Percentiles rank a stretch among this genome's conserved stretches.
phyloP scores from a whole-genome alignment of 2,329 filamentous ascomycete species.

The Magnaporthales sp. region DNA sequence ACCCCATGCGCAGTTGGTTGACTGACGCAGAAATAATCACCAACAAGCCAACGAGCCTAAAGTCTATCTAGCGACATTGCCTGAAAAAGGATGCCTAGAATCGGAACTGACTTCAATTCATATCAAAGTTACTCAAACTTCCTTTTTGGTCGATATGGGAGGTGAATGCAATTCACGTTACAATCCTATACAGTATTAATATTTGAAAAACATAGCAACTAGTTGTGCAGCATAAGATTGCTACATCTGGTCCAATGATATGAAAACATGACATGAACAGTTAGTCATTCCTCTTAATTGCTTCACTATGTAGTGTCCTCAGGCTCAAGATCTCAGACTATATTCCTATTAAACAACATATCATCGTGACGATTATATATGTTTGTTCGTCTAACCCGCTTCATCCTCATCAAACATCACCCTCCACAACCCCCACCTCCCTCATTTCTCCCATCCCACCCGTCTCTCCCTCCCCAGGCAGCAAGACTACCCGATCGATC shows the following conservation, averaged over 20 bases:
- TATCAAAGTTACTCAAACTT: too few relatives aligned
- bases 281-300: not conserved
- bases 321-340: not conserved
- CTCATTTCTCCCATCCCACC: slow-evolving; percentile 7
- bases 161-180: too few relatives aligned
- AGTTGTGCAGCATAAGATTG: not conserved
- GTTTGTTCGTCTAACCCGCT: not conserved
- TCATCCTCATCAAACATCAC: not conserved
- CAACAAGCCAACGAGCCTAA: too few relatives aligned
- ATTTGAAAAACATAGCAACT: not conserved
- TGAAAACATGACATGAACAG: too few relatives aligned
- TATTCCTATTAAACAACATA: not conserved
- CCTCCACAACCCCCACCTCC: too few relatives aligned
- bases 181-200: not conserved
- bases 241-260: not conserved
- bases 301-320: not conserved
- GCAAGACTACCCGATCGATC: slow-evolving; percentile 41
- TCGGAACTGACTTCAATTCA: too few relatives aligned
- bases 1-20: too few relatives aligned
- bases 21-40: too few relatives aligned
- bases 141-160: too few relatives aligned
- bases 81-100: too few relatives aligned
- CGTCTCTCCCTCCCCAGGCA: slow-evolving; percentile 32
- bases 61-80: too few relatives aligned
- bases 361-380: not conserved